Evolutionary conservation across 2,329 filamentous ascomycete species (phyloP), one percentile per base, ranked within the genome.

Genomic region (Penicillium thymicola): DNA sequence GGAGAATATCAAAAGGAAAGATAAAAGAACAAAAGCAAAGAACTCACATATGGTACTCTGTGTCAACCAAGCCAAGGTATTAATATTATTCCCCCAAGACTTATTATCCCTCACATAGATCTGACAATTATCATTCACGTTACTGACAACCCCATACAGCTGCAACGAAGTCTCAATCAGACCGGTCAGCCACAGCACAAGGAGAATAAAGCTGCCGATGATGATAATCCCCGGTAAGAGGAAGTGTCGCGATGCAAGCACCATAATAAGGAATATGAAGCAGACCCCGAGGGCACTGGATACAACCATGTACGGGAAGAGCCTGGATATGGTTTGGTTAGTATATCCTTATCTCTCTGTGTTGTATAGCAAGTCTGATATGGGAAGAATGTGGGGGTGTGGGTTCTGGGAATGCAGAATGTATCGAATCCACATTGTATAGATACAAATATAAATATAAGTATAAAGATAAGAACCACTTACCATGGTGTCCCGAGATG

Each of bases 251-350:
- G 78, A 73, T 45, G 84, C 81, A 47, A 85, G 81, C 62, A 81
- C 70, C 62, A 86, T 76, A 69, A 85, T 80, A 60, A 85, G 71
- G 65, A 84, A 70, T 64, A 86, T 79, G 75, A 85, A 85, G 64
- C 82, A 66, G 51, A 87, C 73, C 30, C 81, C 81, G 1, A 87
- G 76, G 2, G 78, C 70, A 67, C 82, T 81, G 62, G 81, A 78
- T 16, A 83, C 81, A 51, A 87, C 79, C 72, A 84, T 84, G 72
- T 81, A 87, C 28, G 85, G 85, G 73, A 87, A 84, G 61, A 87
- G 78, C 85, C 85, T 87, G 65, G 45, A 25, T 11, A 13, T 46
- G 28, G 42, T 57, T 36, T 46, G 28, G 42, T 57, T 36, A 51
- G 54, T 58, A 54, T 16, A 41, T 55, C 48, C 25, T 55, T 55